Evolutionary conservation across 2,329 filamentous ascomycete genomes (phyloP).

Genomic region (Fusarium nurragi): DNA sequence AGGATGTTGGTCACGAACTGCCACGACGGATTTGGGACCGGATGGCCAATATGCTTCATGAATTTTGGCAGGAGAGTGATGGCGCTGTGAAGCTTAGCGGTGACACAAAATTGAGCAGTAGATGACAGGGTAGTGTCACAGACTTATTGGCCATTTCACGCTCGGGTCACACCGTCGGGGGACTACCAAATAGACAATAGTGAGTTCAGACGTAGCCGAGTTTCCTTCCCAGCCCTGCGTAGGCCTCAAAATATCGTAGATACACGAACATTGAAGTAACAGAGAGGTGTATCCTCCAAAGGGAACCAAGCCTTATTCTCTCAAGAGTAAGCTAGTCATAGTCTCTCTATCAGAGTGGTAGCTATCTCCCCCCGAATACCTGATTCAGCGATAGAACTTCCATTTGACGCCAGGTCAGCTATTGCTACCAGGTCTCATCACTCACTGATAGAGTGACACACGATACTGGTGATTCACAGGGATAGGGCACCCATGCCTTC

Average conservation of each 20-base stretch:
- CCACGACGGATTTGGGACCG: conserved; percentile 24
- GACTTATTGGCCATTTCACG: not conserved
- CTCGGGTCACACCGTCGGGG: no score
- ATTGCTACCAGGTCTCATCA: not conserved
- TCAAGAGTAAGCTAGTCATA: no score
- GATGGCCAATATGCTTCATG: not conserved
- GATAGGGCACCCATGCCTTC: not conserved
- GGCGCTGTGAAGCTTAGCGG: no score
- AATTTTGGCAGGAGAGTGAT: conserved; percentile 20
- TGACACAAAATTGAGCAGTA: not conserved
- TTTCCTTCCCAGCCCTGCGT: no score
- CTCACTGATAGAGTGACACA: no score
- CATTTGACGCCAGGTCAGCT: not conserved
- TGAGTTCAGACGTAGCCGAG: no score
- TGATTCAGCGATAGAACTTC: not conserved
- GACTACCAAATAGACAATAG: no score
- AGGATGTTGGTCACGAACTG: conserved; percentile 38
- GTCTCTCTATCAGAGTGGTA: not conserved
- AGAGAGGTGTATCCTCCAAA: no score
- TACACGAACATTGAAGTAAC: no score
- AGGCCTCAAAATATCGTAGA: no score
- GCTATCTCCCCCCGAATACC: not conserved
- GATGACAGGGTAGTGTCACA: not conserved
- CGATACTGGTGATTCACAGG: not conserved
- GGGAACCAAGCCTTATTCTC: no score